Base-by-base conservation (phyloP, 768 basidiomycete genomes). In the Rhizopogon vesiculosus region DNA sequence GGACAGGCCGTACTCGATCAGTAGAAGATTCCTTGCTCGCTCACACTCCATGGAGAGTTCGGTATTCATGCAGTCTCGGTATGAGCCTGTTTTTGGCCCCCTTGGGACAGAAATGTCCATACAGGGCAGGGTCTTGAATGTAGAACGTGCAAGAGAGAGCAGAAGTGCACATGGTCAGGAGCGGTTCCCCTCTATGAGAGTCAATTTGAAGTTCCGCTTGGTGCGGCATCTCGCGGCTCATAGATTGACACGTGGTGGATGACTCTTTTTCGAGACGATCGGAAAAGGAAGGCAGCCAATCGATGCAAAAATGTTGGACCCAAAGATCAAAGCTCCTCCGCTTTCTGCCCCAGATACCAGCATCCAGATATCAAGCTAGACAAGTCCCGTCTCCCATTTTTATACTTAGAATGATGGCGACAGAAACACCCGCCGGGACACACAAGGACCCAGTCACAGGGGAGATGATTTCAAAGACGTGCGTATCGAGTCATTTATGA, bases 381-480 rank as follows among this genome's bases (percentile, higher is more conserved):
- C 19, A 33, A 22, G 0, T n/a, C 33, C 19, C 5, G 15, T 9
- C 19, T 49, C 33, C 48, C 15, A 15, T 22, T 22, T 16, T 33
- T 35, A 15, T 38, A 15, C 15, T 16, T 43, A 60, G 64, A 63
- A 70, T 35, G 3, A 79, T 79, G 78, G 70, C 75, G 2, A 48
- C 74, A 40, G 76, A 77, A 39, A 56, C 68, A 6, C 71, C 67
- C 15, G 66, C 69, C 35, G 48, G 59, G 61, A 15, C 53, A 31
- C 82, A 80, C 68, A 86, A 84, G 78, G 91, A 93, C 70, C 89
- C 89, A 42, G 82, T 93, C 59, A 97, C 96, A 0, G 95, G 94
- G 38, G 95, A 98, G 73, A 81, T 97, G 87, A 86, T 99, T 66
- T 97, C 93, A 75, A 99, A 99, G 84, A 81, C 82, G 96, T 96